These are phyloP conservation scores for Magnolia sinica DNA, from an alignment of 164 flowering plant genomes.

Conservation along the genomic window DNA sequence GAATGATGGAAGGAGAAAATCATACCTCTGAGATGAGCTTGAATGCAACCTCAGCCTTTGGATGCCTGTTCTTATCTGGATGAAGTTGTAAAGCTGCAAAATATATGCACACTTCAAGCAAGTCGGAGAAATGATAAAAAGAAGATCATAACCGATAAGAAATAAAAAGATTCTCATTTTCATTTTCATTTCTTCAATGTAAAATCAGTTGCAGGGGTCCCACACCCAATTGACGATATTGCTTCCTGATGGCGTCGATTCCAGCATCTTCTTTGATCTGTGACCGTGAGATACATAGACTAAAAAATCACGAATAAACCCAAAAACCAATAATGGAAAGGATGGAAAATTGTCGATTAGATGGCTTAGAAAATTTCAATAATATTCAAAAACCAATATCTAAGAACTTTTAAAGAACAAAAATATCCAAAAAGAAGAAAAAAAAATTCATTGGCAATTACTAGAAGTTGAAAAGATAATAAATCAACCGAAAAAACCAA, in stretches of 20 bases:
- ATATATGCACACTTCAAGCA: background rate
- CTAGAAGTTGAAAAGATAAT: too few relatives aligned
- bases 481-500: too few relatives aligned
- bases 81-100: slow-evolving; percentile 80
- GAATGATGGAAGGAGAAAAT: background rate
- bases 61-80: slow-evolving; percentile 89
- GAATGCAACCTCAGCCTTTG: slow-evolving; percentile 83
- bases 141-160: too few relatives aligned
- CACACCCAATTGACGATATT: slow-evolving; percentile 65
- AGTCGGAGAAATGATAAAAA: background rate
- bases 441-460: too few relatives aligned
- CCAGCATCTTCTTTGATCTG: slow-evolving; percentile 71
- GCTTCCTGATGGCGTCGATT: slow-evolving; percentile 47
- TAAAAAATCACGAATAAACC: background rate
- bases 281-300: background rate
- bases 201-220: background rate
- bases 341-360: background rate
- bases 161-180: too few relatives aligned
- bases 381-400: too few relatives aligned
- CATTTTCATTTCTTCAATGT: background rate
- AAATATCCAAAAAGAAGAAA: too few relatives aligned
- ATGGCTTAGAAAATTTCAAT: background rate
- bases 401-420: too few relatives aligned
- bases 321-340: background rate
- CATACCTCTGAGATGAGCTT: slow-evolving; percentile 80